Evolutionary conservation across 495 filamentous ascomycete genomes (phyloP).

Genomic region (Trichocladium antarcticum): DNA sequence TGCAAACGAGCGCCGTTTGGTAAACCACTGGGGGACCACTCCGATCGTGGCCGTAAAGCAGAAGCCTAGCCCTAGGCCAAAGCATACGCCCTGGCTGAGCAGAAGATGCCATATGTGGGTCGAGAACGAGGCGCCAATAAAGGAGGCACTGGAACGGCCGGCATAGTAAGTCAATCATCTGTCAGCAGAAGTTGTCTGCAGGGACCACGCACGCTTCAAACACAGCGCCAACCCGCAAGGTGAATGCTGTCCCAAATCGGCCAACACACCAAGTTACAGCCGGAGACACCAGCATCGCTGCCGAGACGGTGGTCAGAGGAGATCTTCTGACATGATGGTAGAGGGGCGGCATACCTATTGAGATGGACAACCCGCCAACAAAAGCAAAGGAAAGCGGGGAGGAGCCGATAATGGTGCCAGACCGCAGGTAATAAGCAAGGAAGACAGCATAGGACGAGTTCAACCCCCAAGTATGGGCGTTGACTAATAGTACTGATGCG

Average conservation of each 20-base stretch:
- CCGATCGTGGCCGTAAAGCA: slow-evolving; percentile 61
- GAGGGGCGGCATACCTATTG: slow-evolving; percentile 27
- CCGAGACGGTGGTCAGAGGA: slow-evolving; percentile 19
- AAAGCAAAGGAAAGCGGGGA: slow-evolving; percentile 56
- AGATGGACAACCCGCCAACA: slow-evolving; percentile 60
- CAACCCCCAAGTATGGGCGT: slow-evolving; percentile 52
- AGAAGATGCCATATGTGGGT: slow-evolving; percentile 61
- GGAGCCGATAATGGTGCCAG: slow-evolving; percentile 46
- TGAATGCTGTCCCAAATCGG: slow-evolving; percentile 42
- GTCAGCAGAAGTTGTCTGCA: not conserved
- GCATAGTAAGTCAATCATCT: not conserved
- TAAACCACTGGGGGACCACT: slow-evolving; percentile 73
- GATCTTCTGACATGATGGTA: not conserved
- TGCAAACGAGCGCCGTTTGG: slow-evolving; percentile 54
- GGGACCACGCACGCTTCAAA: slow-evolving; percentile 41
- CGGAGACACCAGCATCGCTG: slow-evolving; percentile 53
- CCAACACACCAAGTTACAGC: slow-evolving; percentile 51
- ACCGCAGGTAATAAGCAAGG: slow-evolving; percentile 56
- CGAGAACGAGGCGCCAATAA: slow-evolving; percentile 59
- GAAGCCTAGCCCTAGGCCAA: slow-evolving; percentile 68
- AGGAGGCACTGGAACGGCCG: slow-evolving; percentile 35
- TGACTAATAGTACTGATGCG: slow-evolving; percentile 39
- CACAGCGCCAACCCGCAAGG: slow-evolving; percentile 49
- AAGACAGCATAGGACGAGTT: slow-evolving; percentile 59
- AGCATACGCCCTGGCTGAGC: slow-evolving; percentile 63